phyloP scores from a whole-genome alignment of 805 yeast genomes.

The Pichia ethanolica region DNA sequence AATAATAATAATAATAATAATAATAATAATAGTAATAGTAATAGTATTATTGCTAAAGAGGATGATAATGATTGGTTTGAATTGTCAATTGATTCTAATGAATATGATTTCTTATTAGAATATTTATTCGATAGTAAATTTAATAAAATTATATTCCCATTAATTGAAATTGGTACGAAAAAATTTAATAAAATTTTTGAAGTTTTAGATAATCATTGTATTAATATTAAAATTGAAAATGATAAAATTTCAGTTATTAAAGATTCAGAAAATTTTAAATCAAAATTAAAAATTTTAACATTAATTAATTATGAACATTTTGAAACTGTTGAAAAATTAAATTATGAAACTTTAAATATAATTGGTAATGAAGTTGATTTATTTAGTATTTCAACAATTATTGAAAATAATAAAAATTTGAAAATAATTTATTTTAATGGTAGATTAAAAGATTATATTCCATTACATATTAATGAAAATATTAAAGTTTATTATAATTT shows the following conservation, averaged over 20 bases:
- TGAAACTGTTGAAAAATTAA: constrained; percentile 8
- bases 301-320: constrained; percentile 12
- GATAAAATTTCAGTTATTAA: constrained; percentile 10
- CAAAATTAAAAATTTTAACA: constrained; percentile 7
- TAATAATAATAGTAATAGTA: not conserved
- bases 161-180: constrained; percentile 12
- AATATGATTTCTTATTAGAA: constrained; percentile 8
- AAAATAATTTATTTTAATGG: constrained; percentile 10
- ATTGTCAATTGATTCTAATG: constrained; percentile 7
- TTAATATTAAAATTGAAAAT: constrained; percentile 7
- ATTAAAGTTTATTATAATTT: constrained; percentile 5
- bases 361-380: constrained; percentile 11
- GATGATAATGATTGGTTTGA: constrained; percentile 1
- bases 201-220: constrained; percentile 7
- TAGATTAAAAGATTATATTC: constrained; percentile 4
- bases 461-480: not conserved
- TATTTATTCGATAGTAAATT: constrained; percentile 4
- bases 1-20: not conserved
- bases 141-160: constrained; percentile 3
- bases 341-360: constrained; percentile 9
- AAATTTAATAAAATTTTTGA: constrained; percentile 9
- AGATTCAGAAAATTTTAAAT: constrained; percentile 3
- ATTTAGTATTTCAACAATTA: constrained; percentile 1
- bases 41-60: too few relatives aligned
- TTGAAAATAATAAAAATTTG: constrained; percentile 1